Base-by-base conservation (phyloP, 2,329 filamentous ascomycete genomes). In the Cladosporium sp. region DNA sequence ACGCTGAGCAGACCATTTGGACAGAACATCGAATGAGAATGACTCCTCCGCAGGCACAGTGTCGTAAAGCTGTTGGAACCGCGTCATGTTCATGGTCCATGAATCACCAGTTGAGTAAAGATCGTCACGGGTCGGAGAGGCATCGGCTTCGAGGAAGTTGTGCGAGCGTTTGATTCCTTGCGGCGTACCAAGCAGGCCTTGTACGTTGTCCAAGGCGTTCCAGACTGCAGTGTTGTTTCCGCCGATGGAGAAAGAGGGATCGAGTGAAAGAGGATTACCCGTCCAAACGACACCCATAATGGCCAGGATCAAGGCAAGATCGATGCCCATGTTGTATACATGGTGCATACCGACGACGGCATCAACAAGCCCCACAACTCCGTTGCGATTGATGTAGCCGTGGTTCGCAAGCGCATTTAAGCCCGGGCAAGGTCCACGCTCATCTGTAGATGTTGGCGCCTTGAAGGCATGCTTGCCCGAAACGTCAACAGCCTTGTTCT, bases 81-180 rank as follows among this genome's bases (percentile, higher is more conserved):
- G 71, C 11, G 68, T 67, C 65, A 80, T 69, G 59, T 79, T 75
- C 63, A 81, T 68, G 15, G 70, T 72, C 47, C 72, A 72, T 46
- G 72, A 71, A 54, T 81, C 72, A 4, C 74, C 57, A 15, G 57
- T 59, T 3, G 61, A 50, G 59, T 80, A 80, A 0, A 82, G 62
- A 51, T 80, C 78, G 30, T 73, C 70, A 2, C 78, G 71, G 0
- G 76, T 78, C 38, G 72, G 69, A 38, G 76, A 79, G 0, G 68
- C 73, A 60, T 81, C 78, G 0, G 72, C 66, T 65, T 81, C 78
- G 57, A 79, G 75, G 49, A 75, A 72, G 59, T 79, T 79, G 60
- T 82, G 78, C 3, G 72, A 73, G n/a, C 74, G 73, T 12, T 64
- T 63, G 2, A 80, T 67, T 13, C 64, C 65, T 40, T 58, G 52